These are phyloP conservation scores for Amoebophrya sp. DNA, from an alignment of 169 alveolate species.

Conservation along the genomic window DNA sequence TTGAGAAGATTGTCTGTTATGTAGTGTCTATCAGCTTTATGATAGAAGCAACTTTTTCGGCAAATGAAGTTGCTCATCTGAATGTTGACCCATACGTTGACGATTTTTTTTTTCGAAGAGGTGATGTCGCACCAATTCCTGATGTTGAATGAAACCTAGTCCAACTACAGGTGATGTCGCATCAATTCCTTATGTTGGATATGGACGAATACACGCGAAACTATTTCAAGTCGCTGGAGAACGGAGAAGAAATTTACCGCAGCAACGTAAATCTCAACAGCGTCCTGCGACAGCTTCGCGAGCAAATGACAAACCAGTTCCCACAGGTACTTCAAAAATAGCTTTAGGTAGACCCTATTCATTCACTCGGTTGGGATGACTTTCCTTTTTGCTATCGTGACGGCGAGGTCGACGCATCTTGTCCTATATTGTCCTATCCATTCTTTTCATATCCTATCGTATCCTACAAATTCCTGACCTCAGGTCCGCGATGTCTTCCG, in stretches of 20 bases:
- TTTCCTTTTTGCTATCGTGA: neutral
- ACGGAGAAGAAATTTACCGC: neutral
- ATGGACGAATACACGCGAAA: slow-evolving; percentile 35
- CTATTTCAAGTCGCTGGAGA: neutral
- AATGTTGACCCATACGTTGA: neutral
- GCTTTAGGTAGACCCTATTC: neutral
- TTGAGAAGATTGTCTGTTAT: neutral
- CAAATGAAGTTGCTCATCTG: neutral
- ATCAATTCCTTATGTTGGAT: slow-evolving; percentile 30
- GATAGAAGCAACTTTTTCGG: neutral
- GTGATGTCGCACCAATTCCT: neutral
- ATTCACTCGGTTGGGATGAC: neutral
- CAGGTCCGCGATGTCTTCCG: slow-evolving; percentile 25
- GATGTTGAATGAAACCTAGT: neutral
- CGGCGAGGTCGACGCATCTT: neutral
- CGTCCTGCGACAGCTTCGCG: neutral
- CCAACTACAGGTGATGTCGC: neutral
- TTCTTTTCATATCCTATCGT: neutral
- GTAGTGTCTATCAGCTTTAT: neutral
- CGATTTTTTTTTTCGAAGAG: neutral
- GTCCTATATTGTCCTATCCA: no score
- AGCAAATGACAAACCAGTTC: neutral
- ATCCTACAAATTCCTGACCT: neutral
- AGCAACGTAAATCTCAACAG: neutral
- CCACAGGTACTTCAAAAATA: neutral